Evolutionary conservation across 2,329 filamentous ascomycete genomes (phyloP), one percentile per base, ranked within the genome.

Genomic region (Diaporthe destruens): DNA sequence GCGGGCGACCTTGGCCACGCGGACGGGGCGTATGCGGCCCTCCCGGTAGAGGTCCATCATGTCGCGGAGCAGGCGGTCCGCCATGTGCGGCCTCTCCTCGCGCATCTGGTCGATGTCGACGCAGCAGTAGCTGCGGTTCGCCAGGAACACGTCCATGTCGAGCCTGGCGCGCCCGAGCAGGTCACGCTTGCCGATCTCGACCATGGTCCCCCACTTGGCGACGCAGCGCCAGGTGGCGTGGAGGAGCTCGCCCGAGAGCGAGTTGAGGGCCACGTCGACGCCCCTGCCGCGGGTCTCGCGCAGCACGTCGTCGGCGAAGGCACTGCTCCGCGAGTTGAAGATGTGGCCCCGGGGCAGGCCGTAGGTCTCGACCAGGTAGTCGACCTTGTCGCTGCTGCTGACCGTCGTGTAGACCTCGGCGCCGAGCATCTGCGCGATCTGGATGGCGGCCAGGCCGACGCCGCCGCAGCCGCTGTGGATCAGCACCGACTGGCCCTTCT

Each of bases 371-470:
- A 76, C 76, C 7, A 83, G 66, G 20, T 80, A 75, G 6, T 75
- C 34, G 16, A 75, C 75, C 74, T 83, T 82, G 23, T 77, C 78
- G 7, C 74, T 25, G 18, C 75, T 77, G 11, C 77, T 75, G 9
- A 81, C 80, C 0, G 81, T 82, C 0, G 75, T 75, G 66, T 7
- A 83, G n/a, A n/a, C 76, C 25, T 79, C 73, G 0, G 76, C 76
- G 1, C 75, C 75, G 1, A 75, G 16, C 20, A 49, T 44, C 25
- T 25, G 18, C 3, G 57, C 57, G 1, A 74, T 53, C 32, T 65
- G 55, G 6, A 74, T 74, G 5, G 70, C 65, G 3, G 72, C 72
- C 20, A 72, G 70, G 1, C 72, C 72, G 1, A 74, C 57, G 6
- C 66, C 70, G 6, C 77, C 77, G n/a, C n/a, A n/a, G n/a, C n/a